Evolutionary conservation across 805 yeast genomes (phyloP).

Genomic region (Ogataea naganishii): DNA sequence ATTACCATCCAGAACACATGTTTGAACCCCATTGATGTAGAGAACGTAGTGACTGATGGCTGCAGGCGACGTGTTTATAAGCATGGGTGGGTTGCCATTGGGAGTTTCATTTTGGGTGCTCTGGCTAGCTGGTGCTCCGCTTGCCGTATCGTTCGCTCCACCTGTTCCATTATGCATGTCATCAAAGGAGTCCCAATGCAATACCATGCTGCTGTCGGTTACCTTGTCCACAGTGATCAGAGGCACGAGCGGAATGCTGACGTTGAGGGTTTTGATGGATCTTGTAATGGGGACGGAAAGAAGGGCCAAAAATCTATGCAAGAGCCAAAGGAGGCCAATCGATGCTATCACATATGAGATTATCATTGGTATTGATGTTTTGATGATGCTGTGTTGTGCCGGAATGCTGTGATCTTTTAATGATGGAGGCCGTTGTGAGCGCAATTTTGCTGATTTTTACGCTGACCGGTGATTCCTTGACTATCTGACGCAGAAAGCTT

Average conservation of each 20-base stretch:
- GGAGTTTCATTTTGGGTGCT: not conserved
- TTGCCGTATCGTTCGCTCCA: constrained; percentile 4
- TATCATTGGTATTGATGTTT: constrained; percentile 7
- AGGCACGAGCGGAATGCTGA: constrained; percentile 50
- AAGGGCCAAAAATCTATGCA: constrained; percentile 17
- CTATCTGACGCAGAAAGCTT: no score
- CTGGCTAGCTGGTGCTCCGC: not conserved
- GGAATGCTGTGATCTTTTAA: not conserved
- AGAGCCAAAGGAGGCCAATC: constrained; percentile 20
- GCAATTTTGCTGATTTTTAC: no score
- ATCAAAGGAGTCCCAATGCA: constrained; percentile 42
- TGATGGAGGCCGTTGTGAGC: not conserved
- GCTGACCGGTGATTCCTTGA: no score
- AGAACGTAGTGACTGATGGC: constrained; percentile 26
- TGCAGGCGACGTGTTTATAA: constrained; percentile 12
- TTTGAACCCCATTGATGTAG: constrained; percentile 31
- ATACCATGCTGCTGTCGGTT: constrained; percentile 31
- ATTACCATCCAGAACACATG: constrained; percentile 24
- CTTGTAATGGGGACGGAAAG: constrained; percentile 35
- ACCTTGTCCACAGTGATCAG: constrained; percentile 46
- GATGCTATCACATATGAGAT: constrained; percentile 12
- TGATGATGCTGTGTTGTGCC: not conserved
- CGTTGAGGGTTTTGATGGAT: constrained; percentile 35
- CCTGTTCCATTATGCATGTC: constrained; percentile 2
- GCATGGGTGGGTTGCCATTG: constrained; percentile 17